Conservation (phyloP, 140 eudicot species). For the Bidens hawaiensis region DNA sequence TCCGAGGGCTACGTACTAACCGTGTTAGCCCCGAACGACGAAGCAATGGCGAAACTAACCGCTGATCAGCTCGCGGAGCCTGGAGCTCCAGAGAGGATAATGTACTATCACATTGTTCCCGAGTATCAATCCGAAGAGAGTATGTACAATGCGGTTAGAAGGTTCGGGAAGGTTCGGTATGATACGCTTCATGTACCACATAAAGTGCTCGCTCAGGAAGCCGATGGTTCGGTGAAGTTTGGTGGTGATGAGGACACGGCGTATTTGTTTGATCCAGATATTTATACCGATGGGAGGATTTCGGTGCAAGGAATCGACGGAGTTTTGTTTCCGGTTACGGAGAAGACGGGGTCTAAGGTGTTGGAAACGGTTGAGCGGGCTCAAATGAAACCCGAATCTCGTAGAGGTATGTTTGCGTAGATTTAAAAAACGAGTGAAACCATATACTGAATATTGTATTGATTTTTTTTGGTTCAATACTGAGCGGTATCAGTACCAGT, state of each 20-base stretch:
- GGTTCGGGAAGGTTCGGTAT: conserved; percentile 77
- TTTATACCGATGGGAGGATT: conserved; percentile 86
- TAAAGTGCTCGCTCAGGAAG: conserved; percentile 78
- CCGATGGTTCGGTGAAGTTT: conserved; percentile 93
- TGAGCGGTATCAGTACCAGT: too few relatives aligned
- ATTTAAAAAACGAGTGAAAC: too few relatives aligned
- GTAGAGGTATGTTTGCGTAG: conserved; percentile 73
- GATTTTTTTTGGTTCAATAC: too few relatives aligned
- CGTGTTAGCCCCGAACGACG: conserved; percentile 88
- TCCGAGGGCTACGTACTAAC: conserved; percentile 95
- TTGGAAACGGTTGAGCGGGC: conserved; percentile 12
- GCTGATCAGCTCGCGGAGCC: conserved; percentile 88
- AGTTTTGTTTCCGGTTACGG: conserved; percentile 74
- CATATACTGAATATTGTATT: too few relatives aligned
- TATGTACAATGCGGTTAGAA: conserved; percentile 83
- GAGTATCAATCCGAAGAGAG: conserved; percentile 99
- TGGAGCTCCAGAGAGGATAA: conserved; percentile 92
- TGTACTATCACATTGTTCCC: conserved; percentile 85
- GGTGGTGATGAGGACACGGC: conserved; percentile 78
- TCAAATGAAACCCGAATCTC: conserved; percentile 37
- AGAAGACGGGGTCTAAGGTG: conserved; percentile 21
- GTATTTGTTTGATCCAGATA: conserved; percentile 93
- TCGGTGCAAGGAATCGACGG: conserved; percentile 97
- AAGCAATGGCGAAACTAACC: conserved; percentile 88
- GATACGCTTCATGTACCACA: conserved; percentile 83